Evolutionary conservation across 441 rosid species (phyloP).

Genomic region (Metrosideros polymorpha): DNA sequence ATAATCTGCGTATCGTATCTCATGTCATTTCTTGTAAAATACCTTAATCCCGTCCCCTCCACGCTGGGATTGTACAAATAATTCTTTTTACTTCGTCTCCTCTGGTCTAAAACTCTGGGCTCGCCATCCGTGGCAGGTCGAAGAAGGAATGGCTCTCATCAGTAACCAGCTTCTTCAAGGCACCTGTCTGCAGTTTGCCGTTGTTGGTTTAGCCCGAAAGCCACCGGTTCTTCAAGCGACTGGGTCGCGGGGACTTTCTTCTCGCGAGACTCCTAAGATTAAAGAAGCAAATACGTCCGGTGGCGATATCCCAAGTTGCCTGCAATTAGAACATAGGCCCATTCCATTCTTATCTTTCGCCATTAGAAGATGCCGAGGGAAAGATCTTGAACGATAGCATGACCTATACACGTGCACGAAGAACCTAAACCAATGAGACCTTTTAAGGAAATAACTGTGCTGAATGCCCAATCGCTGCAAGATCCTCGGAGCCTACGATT

Average conservation of each 20-base stretch:
- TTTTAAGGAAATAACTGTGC: neutral
- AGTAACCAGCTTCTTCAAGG: neutral
- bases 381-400: neutral
- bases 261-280: neutral
- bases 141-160: neutral
- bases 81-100: neutral
- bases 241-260: neutral
- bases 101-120: neutral
- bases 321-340: neutral
- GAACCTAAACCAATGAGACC: neutral
- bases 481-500: conserved; percentile 16
- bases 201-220: neutral
- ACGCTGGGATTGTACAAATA: neutral
- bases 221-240: neutral
- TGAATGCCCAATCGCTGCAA: conserved; percentile 5
- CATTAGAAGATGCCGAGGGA: neutral
- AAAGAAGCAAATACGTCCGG: neutral
- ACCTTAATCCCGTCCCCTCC: neutral
- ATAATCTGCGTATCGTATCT: neutral
- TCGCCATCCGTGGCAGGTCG: neutral
- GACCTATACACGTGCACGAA: neutral
- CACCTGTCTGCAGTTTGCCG: neutral
- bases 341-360: neutral
- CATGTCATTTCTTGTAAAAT: neutral
- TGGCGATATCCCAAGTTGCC: neutral